Evolutionary conservation across 129 eudicot genomes (phyloP).

Genomic region (Helianthus annuus): HanXRQr2.0-SUNRISE NC_035433.2:94457225-94457724

Average conservation of each 20-base stretch:
- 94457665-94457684: slow-evolving; percentile 80
- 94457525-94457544: slow-evolving; percentile 86
- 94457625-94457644: not conserved
- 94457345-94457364: slow-evolving; percentile 63
- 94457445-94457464: slow-evolving; percentile 66
- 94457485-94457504: slow-evolving; percentile 63
- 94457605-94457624: not conserved
- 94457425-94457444: slow-evolving; percentile 74
- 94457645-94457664: slow-evolving; percentile 34
- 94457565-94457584: slow-evolving; percentile 46
- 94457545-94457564: slow-evolving; percentile 75
- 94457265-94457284: slow-evolving; percentile 48
- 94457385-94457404: slow-evolving; percentile 62
- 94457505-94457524: slow-evolving; percentile 65
- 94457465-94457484: slow-evolving; percentile 62
- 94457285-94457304: slow-evolving; percentile 78
- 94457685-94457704: slow-evolving; percentile 75
- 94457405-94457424: slow-evolving; percentile 69
- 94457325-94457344: slow-evolving; percentile 82
- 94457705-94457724: slow-evolving; percentile 59
- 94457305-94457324: slow-evolving; percentile 94
- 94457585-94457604: not conserved
- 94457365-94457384: slow-evolving; percentile 71
- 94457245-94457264: slow-evolving; percentile 26
- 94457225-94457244: slow-evolving; percentile 18